Evolutionary conservation across 2,329 filamentous ascomycete species (phyloP).

Genomic region (Fusarium clavum): DNA sequence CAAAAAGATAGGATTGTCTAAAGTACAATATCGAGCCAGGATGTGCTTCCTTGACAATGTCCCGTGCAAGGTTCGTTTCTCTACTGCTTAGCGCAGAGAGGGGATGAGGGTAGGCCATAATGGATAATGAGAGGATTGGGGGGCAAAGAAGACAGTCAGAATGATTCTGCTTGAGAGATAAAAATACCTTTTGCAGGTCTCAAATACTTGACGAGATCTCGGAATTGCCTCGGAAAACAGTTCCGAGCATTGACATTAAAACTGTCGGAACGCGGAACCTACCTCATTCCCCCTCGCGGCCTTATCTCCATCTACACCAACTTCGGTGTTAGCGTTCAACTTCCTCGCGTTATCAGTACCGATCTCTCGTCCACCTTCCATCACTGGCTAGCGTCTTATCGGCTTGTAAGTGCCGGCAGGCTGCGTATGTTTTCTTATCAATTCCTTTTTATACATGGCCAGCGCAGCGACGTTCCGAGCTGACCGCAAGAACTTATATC

Average conservation of each 20-base stretch:
- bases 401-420: not conserved
- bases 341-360: slow-evolving; percentile 16
- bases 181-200: not conserved
- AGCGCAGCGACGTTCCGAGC: not conserved
- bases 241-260: not conserved
- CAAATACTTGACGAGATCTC: not conserved
- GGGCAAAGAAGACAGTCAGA: not conserved
- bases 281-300: not conserved
- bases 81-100: slow-evolving; percentile 46
- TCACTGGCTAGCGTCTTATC: not conserved
- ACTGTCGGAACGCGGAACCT: slow-evolving; percentile 18
- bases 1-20: slow-evolving; percentile 61
- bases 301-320: not conserved
- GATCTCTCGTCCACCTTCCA: not conserved
- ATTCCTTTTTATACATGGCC: not conserved
- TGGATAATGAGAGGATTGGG: not conserved
- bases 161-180: too few relatives aligned
- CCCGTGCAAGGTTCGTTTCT: slow-evolving; percentile 52
- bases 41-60: slow-evolving; percentile 48
- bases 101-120: slow-evolving; percentile 43
- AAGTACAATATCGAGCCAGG: slow-evolving; percentile 55
- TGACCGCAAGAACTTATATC: rapidly evolving
- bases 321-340: not conserved
- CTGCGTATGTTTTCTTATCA: not conserved
- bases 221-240: not conserved